Conservation (phyloP, 225 moss, liverwort and hornwort species). For the Polytrichum commune region DNA sequence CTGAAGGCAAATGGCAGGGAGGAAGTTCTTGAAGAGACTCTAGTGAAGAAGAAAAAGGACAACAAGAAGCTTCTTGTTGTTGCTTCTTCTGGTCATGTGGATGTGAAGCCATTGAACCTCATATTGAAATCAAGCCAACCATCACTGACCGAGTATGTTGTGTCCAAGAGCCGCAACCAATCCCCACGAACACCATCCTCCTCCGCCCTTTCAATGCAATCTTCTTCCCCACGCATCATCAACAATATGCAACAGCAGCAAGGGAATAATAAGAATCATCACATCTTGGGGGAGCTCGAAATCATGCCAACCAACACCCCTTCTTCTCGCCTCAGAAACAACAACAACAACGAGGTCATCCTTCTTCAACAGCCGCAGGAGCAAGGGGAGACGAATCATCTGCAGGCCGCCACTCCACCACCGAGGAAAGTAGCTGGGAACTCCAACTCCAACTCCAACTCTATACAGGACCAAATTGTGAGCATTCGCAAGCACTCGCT, state of each 20-base stretch:
- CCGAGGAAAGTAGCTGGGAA: too few relatives aligned
- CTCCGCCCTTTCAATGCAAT: too few relatives aligned
- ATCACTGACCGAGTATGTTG: background rate
- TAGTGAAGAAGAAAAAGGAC: constrained; percentile 8
- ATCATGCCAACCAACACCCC: constrained; percentile 7
- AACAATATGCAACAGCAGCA: background rate
- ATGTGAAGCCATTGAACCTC: constrained; percentile 11
- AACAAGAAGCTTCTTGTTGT: background rate
- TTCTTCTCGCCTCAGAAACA: too few relatives aligned
- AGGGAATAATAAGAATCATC: background rate
- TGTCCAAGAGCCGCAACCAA: too few relatives aligned
- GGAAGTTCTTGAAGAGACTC: constrained; percentile 18
- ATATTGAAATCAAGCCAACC: constrained; percentile 25
- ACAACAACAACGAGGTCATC: too few relatives aligned
- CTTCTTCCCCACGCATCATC: background rate
- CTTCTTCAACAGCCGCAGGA: too few relatives aligned
- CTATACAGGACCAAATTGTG: constrained; percentile 30
- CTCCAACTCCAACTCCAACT: background rate
- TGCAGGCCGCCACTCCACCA: too few relatives aligned
- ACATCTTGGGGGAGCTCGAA: constrained; percentile 4
- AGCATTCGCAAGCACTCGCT: constrained; percentile 20
- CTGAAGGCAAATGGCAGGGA: constrained; percentile 24
- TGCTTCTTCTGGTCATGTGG: background rate
- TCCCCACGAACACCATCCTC: too few relatives aligned
- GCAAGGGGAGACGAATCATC: too few relatives aligned